Base-by-base conservation (phyloP, 2,329 filamentous ascomycete species). In the Bipolaris bicolor region DNA sequence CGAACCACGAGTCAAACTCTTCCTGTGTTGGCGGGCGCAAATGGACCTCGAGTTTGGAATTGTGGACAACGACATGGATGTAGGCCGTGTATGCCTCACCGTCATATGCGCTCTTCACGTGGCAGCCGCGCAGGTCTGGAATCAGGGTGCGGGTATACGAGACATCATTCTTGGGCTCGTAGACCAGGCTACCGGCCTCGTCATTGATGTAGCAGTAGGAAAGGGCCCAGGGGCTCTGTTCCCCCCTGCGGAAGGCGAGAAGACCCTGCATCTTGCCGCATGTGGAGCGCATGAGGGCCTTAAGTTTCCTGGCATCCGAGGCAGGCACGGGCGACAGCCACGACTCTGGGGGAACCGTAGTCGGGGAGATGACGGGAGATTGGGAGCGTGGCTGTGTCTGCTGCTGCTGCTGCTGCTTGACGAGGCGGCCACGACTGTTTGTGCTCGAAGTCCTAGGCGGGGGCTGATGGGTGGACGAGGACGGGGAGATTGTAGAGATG, bases 181-280 rank as follows among this genome's bases (percentile, higher is more conserved):
- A 90, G 79, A 93, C 87, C 61, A 95, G 78, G 64, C 86, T 88
- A 2, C 90, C 90, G 57, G 84, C 86, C 45, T 91, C 88, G 57
- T 91, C 89, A 60, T 93, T 88, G 60, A 95, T 91, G 69, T 88
- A 91, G 71, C 88, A 90, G 60, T 89, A 85, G n/a, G 90, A 90
- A 33, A 82, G 76, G 55, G 84, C 82, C 91, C 91, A 95, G 1
- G 83, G 80, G 15, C 83, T 86, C 22, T 80, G 79, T 13, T 82
- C 80, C 36, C 86, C 85, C 41, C 82, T 81, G 66, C 89, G 86
- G 71, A 91, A 94, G 62, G 91, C 88, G 29, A 92, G 82, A 64
- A 89, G 87, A 54, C 91, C 91, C 67, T 87, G 88, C 90, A 94
- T 95, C 63, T 88, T 85, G 26, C 91, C 91, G 68, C 88, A 90